Evolutionary conservation across 2,329 filamentous ascomycete species (phyloP), one percentile per base, ranked within the genome.

Genomic region (Fusarium sp.): DNA sequence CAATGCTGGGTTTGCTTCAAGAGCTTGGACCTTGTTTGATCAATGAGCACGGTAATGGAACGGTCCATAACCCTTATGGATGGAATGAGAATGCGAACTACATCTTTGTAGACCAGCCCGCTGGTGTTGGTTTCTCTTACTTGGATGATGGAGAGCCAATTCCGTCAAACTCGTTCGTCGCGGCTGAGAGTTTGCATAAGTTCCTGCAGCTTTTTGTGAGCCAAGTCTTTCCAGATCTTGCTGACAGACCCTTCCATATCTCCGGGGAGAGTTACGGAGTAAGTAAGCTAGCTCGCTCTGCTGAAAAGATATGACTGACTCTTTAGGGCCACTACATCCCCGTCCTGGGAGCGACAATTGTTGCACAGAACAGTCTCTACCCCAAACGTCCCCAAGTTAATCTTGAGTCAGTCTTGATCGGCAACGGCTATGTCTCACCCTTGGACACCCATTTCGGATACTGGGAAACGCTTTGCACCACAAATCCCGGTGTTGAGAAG

Each of bases 81-180:
- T 75, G 73, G 73, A 74, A 73, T 4, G 56, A 59, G 17, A 75
- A 75, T 22, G 57, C 73, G 10, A 74, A 70, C 22, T 74, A 74
- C 15, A 75, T 75, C 29, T 75, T 75, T 36, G 61, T 75, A 5
- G 73, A 75, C 41, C 73, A 75, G 18, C 73, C 73, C 33, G 73
- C 70, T 4, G 60, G 73, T 1, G 69, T 73, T 47, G 73, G 73
- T 0, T 75, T 75, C 45, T 75, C 73, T 3, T 75, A 75, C 25
- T 42, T 75, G n/a, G 73, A 75, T 38, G 38, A 74, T 8, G 61
- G 33, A 0, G 71, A 64, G 7, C 68, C 70, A 0, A 35, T 63
- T 13, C 73, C 73, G 10, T 42, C 61, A 0, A 62, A 75, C 13
- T 75, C 73, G 1, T 75, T 75, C 31, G 50, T 70, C 17, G 73